Base-by-base conservation (phyloP, 169 alveolate genomes). In the Eimeria necatrix region DNA sequence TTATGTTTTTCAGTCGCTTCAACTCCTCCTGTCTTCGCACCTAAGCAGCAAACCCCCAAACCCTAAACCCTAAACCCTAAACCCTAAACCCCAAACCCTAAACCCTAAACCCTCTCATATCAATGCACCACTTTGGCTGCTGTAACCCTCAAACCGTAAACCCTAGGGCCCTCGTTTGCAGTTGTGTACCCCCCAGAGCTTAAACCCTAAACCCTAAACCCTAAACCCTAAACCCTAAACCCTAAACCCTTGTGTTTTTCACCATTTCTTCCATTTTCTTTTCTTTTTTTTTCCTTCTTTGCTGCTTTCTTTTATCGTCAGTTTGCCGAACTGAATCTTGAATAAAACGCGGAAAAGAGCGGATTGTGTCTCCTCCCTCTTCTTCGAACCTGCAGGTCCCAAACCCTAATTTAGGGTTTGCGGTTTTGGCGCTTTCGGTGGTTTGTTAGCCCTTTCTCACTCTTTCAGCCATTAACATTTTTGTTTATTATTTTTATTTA, bases 221-320 rank as follows among this genome's bases (percentile, higher is more conserved):
- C 41, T 32, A 32, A 32, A 32, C 41, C 41, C 41, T 32, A 32
- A 32, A 32, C 41, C 41, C 41, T 32, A 32, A 32, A 32, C 41
- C 41, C 41, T 32, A 32, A 32, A 32, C 41, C 41, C 41, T 32
- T 32, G 41, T 2, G 41, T 0, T 32, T 32, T 32, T 32, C 41
- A 96, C 96, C 90, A 93, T 97, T 89, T 97, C 98, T 90, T 97
- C 98, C 81, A 96, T 97, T 84, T 96, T 95, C 70, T 98, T 92
- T 80, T 93, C 96, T 51, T 96, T 97, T 94, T 97, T 96, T 85
- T 96, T 96, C 64, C 89, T 94, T 53, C 98, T 96, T 90, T 95
- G 95, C n/a, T 84, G 81, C 32, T 97, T 97, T 87, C 98, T 94
- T 89, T 96, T 96, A 46, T 97, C 98, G 92, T 97, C 97, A 86